phyloP scores from a whole-genome alignment of 2,329 filamentous ascomycete genomes.

The Dichotomopilus funicola region DNA sequence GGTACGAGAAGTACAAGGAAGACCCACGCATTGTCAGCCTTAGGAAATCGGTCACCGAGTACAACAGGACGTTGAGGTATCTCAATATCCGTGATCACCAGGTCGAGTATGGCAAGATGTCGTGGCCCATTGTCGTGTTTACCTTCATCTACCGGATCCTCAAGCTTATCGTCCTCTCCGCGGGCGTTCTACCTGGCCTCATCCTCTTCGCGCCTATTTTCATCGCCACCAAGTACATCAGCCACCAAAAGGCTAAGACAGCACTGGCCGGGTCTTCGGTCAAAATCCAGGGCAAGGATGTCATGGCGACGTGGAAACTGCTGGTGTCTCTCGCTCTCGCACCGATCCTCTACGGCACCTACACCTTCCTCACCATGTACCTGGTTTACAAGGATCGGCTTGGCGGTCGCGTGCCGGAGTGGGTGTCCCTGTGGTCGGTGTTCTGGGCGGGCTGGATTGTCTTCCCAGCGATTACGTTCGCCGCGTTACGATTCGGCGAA shows the following conservation, averaged over 20 bases:
- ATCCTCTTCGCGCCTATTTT: slow-evolving; percentile 86
- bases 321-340: slow-evolving; percentile 80
- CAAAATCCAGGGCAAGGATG: slow-evolving; percentile 81
- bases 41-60: slow-evolving; percentile 68
- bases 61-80: slow-evolving; percentile 80
- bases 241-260: slow-evolving; percentile 71
- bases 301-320: slow-evolving; percentile 92
- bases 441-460: slow-evolving; percentile 69
- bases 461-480: slow-evolving; percentile 86
- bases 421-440: slow-evolving; percentile 72
- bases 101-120: slow-evolving; percentile 84
- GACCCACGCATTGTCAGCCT: slow-evolving; percentile 75
- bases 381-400: slow-evolving; percentile 78
- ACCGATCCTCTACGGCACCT: slow-evolving; percentile 74
- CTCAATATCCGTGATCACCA: slow-evolving; percentile 90
- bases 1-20: slow-evolving; percentile 88
- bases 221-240: slow-evolving; percentile 75
- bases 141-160: slow-evolving; percentile 72
- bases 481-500: slow-evolving; percentile 88
- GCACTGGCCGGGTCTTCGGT: slow-evolving; percentile 80
- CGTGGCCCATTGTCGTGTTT: slow-evolving; percentile 65
- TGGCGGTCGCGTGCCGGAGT: slow-evolving; percentile 72
- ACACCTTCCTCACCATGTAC: slow-evolving; percentile 66
- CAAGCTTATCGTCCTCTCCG: slow-evolving; percentile 69
- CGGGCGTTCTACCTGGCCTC: slow-evolving; percentile 79